These are phyloP conservation scores for Coffea eugenioides DNA, from an alignment of 257 asterid species.

Conservation along the genomic window DNA sequence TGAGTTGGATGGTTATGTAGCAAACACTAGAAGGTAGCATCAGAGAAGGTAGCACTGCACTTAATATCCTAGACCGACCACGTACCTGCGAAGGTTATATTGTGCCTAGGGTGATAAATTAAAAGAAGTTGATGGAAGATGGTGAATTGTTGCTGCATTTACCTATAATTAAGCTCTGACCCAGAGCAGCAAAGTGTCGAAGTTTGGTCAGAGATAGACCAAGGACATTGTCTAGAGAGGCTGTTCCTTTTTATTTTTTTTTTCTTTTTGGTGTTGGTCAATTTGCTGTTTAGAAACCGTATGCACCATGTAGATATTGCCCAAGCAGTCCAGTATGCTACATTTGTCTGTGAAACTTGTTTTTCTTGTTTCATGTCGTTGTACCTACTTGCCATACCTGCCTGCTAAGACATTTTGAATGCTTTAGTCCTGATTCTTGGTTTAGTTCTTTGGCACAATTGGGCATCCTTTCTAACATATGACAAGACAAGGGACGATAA, in stretches of 20 bases:
- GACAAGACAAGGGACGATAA: too few species aligned
- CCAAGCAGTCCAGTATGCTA: neutral
- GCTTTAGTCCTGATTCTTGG: neutral
- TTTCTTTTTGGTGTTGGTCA: neutral
- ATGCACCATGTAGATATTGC: neutral
- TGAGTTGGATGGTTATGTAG: neutral
- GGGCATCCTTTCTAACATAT: neutral
- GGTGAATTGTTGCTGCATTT: neutral
- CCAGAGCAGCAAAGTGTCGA: neutral
- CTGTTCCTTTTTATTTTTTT: neutral
- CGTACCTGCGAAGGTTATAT: neutral
- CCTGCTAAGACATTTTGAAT: neutral
- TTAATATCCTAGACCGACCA: neutral
- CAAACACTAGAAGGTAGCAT: neutral
- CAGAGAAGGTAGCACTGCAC: neutral
- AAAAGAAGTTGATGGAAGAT: neutral
- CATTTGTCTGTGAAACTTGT: neutral
- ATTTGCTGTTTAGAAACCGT: neutral
- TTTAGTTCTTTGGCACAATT: neutral
- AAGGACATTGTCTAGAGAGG: neutral
- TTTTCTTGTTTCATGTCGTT: neutral
- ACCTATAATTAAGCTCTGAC: neutral
- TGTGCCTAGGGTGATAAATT: neutral
- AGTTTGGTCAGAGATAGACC: neutral
- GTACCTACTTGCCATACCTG: neutral